These are phyloP conservation scores for Phytopythium chamaehyphon DNA, from an alignment of 352 stramenopile genomes.

Conservation along the genomic window DNA sequence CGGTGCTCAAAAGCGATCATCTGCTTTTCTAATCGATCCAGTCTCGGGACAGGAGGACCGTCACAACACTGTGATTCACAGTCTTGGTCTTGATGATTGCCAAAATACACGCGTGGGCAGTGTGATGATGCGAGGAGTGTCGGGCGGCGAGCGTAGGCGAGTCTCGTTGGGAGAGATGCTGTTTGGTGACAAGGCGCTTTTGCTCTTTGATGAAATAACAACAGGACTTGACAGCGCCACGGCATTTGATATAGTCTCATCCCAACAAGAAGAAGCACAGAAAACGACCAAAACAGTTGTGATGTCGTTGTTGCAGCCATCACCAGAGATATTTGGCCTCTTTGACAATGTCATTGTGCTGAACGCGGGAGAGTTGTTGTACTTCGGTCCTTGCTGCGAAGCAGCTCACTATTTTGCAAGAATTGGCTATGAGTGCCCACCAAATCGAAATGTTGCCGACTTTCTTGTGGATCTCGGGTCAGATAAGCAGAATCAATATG, in stretches of 20 bases:
- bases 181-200: slow-evolving; percentile 38
- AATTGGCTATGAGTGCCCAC: slow-evolving; percentile 42
- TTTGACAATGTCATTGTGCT: slow-evolving; percentile 92
- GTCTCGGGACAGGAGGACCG: slow-evolving; percentile 2
- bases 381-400: slow-evolving; percentile 51
- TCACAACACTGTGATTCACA: slow-evolving; percentile 22
- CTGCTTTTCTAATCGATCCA: slow-evolving; percentile 10
- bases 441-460: slow-evolving; percentile 24
- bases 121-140: slow-evolving; percentile 71
- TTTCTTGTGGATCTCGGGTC: slow-evolving; percentile 31
- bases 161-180: slow-evolving; percentile 42
- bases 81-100: slow-evolving; percentile 23
- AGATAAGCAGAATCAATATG: slow-evolving; percentile 15
- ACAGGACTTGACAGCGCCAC: slow-evolving; percentile 90
- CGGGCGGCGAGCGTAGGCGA: slow-evolving; percentile 79
- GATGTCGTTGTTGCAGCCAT: slow-evolving; percentile 28
- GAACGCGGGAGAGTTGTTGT: slow-evolving; percentile 82
- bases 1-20: slow-evolving; percentile 12
- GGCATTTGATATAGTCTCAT: slow-evolving; percentile 84
- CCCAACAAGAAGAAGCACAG: slow-evolving; percentile 33
- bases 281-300: slow-evolving; percentile 22
- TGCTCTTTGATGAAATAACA: slow-evolving; percentile 86
- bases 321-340: slow-evolving; percentile 85
- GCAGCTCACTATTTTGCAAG: slow-evolving; percentile 57
- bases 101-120: slow-evolving; percentile 39